Percentiles rank a stretch among this genome's conserved stretches.
Conservation (phyloP, 768 basidiomycete genomes). For the Collybiopsis confluens region DNA sequence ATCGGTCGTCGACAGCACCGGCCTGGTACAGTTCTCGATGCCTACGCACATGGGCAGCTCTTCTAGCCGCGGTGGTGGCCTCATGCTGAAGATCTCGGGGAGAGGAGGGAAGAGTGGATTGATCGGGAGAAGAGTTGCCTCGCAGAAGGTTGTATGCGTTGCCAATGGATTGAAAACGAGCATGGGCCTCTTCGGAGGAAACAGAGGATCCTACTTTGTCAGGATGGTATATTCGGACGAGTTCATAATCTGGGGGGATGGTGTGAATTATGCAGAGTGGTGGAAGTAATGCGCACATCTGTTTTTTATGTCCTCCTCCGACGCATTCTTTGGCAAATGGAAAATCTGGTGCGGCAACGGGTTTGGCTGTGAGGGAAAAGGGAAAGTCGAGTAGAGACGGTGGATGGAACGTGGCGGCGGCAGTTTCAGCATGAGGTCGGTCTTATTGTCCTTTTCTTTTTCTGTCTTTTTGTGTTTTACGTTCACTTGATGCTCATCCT, state of each 20-base stretch:
- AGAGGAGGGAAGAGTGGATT: slow-evolving; percentile 13
- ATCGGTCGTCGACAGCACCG: slow-evolving; percentile 50
- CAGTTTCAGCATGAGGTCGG: slow-evolving; percentile 5
- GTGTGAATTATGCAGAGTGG: background rate
- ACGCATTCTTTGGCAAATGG: slow-evolving; percentile 52
- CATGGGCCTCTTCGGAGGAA: slow-evolving; percentile 49
- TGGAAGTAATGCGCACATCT: slow-evolving; percentile 48
- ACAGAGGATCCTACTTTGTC: slow-evolving; percentile 43
- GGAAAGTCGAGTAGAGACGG: slow-evolving; percentile 21
- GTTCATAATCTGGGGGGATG: slow-evolving; percentile 59
- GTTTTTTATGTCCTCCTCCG: slow-evolving; percentile 58
- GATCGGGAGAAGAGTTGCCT: slow-evolving; percentile 33
- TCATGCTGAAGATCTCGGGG: slow-evolving; percentile 10
- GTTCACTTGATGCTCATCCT: slow-evolving; percentile 11
- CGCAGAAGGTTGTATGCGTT: slow-evolving; percentile 64
- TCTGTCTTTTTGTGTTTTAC: background rate
- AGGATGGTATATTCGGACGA: slow-evolving; percentile 76
- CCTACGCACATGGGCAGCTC: slow-evolving; percentile 25
- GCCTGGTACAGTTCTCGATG: slow-evolving; percentile 42
- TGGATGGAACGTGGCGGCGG: background rate
- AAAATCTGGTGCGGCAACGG: slow-evolving; percentile 74
- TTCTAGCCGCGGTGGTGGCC: slow-evolving; percentile 37
- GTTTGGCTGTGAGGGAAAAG: slow-evolving; percentile 48
- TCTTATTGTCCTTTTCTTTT: background rate
- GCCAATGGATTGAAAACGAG: slow-evolving; percentile 66